These are phyloP conservation scores for Aspergillus sp. DNA, from an alignment of 2,329 filamentous ascomycete species.

Conservation along the genomic window DNA sequence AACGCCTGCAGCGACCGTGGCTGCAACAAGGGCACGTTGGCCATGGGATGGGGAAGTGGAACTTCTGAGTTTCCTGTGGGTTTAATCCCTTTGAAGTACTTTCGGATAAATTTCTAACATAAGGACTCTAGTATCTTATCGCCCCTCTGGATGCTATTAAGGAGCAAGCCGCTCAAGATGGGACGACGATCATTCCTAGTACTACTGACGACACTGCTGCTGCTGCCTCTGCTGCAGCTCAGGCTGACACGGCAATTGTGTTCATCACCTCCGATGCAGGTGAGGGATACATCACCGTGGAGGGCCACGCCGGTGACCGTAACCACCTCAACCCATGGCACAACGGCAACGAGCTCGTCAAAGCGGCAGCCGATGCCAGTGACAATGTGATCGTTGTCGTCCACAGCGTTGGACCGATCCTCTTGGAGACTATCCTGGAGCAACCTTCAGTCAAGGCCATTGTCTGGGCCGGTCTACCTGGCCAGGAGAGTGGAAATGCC, in stretches of 20 bases:
- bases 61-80: conserved; percentile 63
- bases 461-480: conserved; percentile 64
- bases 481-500: conserved; percentile 52
- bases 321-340: conserved; percentile 50
- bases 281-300: conserved; percentile 51
- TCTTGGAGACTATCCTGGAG: conserved; percentile 62
- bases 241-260: conserved; percentile 45
- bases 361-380: conserved; percentile 57
- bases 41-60: conserved; percentile 75
- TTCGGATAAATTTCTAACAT: too few relatives aligned
- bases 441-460: conserved; percentile 64
- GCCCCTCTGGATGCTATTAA: conserved; percentile 45
- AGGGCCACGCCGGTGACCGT: conserved; percentile 57
- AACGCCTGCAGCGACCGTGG: conserved; percentile 61
- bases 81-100: background rate
- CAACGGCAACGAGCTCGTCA: conserved; percentile 47
- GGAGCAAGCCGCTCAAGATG: conserved; percentile 34
- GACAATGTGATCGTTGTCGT: conserved; percentile 64
- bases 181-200: conserved; percentile 44
- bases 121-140: conserved; percentile 39
- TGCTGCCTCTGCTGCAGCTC: conserved; percentile 38
- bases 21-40: conserved; percentile 66
- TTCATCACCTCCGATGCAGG: conserved; percentile 51
- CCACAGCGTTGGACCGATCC: conserved; percentile 62
- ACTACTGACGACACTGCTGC: conserved; percentile 38